Conservation (phyloP, 345 rosid genomes). For the Eucalyptus globulus region DNA sequence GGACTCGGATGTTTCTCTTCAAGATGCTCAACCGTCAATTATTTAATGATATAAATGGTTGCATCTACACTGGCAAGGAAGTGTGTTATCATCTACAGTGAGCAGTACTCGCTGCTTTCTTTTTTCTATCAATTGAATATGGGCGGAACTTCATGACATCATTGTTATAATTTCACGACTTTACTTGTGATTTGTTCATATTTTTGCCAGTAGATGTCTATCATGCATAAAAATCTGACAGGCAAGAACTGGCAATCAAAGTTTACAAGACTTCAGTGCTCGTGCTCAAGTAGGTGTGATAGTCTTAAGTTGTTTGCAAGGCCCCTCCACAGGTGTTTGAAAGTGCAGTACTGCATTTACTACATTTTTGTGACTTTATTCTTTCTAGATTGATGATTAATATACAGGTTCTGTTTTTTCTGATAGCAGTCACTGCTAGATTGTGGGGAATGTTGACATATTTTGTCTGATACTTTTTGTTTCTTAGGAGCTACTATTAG, state of each 20-base stretch:
- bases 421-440: not conserved
- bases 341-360: not conserved
- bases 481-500: not conserved
- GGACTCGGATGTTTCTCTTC: slow-evolving; percentile 11
- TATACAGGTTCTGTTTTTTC: not conserved
- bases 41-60: not conserved
- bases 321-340: not conserved
- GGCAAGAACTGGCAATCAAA: slow-evolving; percentile 73
- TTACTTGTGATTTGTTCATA: not conserved
- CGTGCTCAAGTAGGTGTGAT: slow-evolving; percentile 59
- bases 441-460: not conserved
- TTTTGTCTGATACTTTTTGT: not conserved
- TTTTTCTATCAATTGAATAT: not conserved
- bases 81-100: not conserved
- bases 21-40: not conserved
- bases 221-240: slow-evolving; percentile 73
- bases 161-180: not conserved
- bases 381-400: not conserved
- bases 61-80: not conserved
- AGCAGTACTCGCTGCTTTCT: not conserved
- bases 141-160: not conserved
- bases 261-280: slow-evolving; percentile 83
- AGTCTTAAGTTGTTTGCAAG: not conserved
- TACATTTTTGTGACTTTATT: not conserved
- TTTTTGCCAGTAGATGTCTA: slow-evolving; percentile 38